Evolutionary conservation across 148 eudicot species (phyloP), one percentile per base, ranked within the genome.

Genomic region (Vaccinium darrowii): DNA sequence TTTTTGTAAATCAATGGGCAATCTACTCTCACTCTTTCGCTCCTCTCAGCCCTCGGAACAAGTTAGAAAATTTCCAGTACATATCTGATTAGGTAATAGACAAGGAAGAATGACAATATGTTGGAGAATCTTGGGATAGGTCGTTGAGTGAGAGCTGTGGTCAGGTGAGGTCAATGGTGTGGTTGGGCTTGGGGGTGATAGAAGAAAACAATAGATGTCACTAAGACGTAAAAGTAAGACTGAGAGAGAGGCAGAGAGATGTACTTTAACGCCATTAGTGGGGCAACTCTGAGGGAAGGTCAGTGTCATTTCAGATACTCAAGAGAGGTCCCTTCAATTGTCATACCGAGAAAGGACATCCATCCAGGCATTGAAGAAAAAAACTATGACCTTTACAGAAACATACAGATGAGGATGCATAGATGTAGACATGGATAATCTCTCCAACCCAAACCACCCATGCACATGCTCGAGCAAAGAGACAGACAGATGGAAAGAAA

Each of bases 401-500:
- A 79, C 47, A 30, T 54, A 57, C 23, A 27, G 25, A 79, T 16
- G 49, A 80, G 71, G 82, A 54, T 23, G 14, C 39, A 3, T 47
- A 7, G 7, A 65, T 47, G 12, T 39, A 9, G 23, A 27, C 18
- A n/a, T 71, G 33, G 15, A 49, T 39, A 78, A 51, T 30, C 25
- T 8, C 19, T n/a, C 76, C 78, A 72, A 69, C 69, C 30, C 63
- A 53, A 15, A 15, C 53, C 52, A 72, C 10, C 51, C 69, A 62
- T 25, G 65, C 53, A 13, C 19, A 62, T 18, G 75, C 53, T 14
- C 13, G 76, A 47, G 18, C 54, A 21, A 1, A 53, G 63, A 50
- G 43, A 84, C 36, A 82, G 54, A 57, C 27, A 8, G 30, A 65
- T 11, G 58, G 74, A 52, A 77, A 79, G 57, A 85, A 69, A 62